phyloP scores from a whole-genome alignment of 371 early-diverging fungal species.

The Mortierella polycephala region DNA sequence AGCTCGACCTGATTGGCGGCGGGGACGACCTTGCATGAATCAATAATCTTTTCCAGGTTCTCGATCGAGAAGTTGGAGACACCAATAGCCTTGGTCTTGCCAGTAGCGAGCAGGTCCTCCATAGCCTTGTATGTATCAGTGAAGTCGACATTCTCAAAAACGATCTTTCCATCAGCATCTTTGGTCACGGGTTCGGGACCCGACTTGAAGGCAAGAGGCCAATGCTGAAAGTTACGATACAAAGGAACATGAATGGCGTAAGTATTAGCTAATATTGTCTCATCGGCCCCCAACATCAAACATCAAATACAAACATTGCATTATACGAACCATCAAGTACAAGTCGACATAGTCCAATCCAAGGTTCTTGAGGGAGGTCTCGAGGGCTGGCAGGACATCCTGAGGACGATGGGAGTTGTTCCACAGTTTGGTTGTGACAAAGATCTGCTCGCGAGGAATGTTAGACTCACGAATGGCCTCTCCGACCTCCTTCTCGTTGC shows the following conservation, averaged over 20 bases:
- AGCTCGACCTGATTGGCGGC: conserved; percentile 91
- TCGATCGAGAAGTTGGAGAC: conserved; percentile 74
- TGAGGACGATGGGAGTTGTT: conserved; percentile 80
- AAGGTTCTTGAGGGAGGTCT: conserved; percentile 78
- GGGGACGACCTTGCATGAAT: conserved; percentile 77
- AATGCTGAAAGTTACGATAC: conserved; percentile 31
- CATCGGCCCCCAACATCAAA: not conserved
- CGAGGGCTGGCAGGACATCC: conserved; percentile 71
- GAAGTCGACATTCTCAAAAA: conserved; percentile 60
- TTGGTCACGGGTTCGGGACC: conserved; percentile 17
- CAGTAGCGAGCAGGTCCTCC: conserved; percentile 71
- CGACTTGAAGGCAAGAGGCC: conserved; percentile 57
- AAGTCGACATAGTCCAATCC: conserved; percentile 89
- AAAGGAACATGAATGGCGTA: not conserved
- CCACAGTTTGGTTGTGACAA: conserved; percentile 94
- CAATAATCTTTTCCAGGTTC: conserved; percentile 75
- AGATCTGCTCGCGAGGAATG: conserved; percentile 77
- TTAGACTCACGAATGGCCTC: conserved; percentile 68
- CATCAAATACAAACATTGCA: conserved; percentile 65
- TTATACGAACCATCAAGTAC: conserved; percentile 83
- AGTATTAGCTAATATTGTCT: not conserved
- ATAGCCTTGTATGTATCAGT: conserved; percentile 80
- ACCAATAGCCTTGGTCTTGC: conserved; percentile 70
- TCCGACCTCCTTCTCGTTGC: conserved; percentile 90
- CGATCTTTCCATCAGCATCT: conserved; percentile 47